Conservation (phyloP, 805 yeast species). For the Metschnikowia kunwiensis region DNA sequence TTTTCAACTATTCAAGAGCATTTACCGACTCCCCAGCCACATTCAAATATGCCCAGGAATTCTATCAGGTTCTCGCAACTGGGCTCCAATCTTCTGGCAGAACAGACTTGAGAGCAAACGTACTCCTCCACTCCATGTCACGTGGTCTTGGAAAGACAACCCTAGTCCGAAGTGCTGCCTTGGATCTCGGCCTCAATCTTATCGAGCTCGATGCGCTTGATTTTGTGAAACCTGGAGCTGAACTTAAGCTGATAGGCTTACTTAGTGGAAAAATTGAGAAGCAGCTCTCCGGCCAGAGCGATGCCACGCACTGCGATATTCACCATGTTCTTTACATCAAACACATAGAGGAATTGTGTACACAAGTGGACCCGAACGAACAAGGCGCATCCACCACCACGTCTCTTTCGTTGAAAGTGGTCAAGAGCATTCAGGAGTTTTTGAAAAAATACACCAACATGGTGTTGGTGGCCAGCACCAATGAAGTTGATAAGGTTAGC, state of each 20-base stretch:
- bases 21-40: conserved; percentile 23
- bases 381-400: conserved; percentile 39
- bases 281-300: conserved; percentile 28
- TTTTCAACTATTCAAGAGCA: conserved; percentile 33
- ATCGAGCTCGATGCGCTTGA: conserved; percentile 70
- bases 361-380: conserved; percentile 59
- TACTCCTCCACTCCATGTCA: conserved; percentile 64
- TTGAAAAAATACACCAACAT: conserved; percentile 40
- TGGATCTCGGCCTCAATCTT: conserved; percentile 61
- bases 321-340: conserved; percentile 53
- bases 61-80: conserved; percentile 56
- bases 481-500: conserved; percentile 66
- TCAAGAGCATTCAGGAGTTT: conserved; percentile 55
- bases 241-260: conserved; percentile 73
- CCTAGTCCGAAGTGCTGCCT: conserved; percentile 52
- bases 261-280: conserved; percentile 75
- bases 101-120: conserved; percentile 52
- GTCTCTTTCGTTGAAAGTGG: conserved; percentile 51
- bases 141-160: conserved; percentile 80
- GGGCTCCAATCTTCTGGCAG: conserved; percentile 34
- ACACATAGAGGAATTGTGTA: conserved; percentile 76
- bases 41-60: conserved; percentile 47
- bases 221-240: conserved; percentile 64
- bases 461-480: conserved; percentile 61
- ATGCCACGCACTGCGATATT: conserved; percentile 29